Percentiles rank a stretch among this genome's conserved stretches.
Evolutionary conservation across 2,329 filamentous ascomycete genomes (phyloP).

Genomic region (Ophiosphaerella herpotricha): DNA sequence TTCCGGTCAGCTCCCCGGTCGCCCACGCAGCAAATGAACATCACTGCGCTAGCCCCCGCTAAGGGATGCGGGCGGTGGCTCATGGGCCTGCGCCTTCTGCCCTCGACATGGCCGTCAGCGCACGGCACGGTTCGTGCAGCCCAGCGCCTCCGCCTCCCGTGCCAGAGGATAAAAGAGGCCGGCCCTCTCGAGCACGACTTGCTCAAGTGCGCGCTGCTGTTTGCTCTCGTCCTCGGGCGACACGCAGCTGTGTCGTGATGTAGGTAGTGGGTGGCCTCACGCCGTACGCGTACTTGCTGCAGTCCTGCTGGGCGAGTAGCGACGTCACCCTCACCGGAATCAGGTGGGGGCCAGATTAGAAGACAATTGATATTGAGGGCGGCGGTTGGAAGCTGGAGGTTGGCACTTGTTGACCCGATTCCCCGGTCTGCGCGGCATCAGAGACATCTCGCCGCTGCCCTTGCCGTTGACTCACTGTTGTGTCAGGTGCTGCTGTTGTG

Average conservation of each 20-base stretch:
- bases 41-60: conserved; percentile 1
- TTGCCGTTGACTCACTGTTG: no score
- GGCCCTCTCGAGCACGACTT: conserved; percentile 8
- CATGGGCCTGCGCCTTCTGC: not conserved
- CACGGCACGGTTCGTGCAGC: not conserved
- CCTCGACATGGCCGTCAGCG: not conserved
- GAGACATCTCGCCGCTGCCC: no score
- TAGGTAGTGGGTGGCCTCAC: not conserved
- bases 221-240: not conserved
- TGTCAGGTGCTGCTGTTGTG: no score
- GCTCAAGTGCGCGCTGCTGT: conserved; percentile 17
- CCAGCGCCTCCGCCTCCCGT: not conserved
- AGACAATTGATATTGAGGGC: conserved; percentile 2
- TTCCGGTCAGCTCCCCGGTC: conserved; percentile 5
- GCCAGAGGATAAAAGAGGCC: conserved; percentile 12
- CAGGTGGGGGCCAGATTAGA: conserved; percentile 21
- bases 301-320: conserved; percentile 7
- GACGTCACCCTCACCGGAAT: conserved; percentile 19
- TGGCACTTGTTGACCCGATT: not conserved
- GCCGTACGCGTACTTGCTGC: conserved; percentile 1
- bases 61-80: conserved; percentile 9
- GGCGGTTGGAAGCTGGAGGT: not conserved
- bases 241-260: not conserved
- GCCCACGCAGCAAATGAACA: not conserved
- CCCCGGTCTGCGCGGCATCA: not conserved